Percentiles rank a stretch among this genome's conserved stretches.
Evolutionary conservation across 1,139 yeast genomes (phyloP).

Genomic region (Zhuliangozyma blackwelliae): DNA sequence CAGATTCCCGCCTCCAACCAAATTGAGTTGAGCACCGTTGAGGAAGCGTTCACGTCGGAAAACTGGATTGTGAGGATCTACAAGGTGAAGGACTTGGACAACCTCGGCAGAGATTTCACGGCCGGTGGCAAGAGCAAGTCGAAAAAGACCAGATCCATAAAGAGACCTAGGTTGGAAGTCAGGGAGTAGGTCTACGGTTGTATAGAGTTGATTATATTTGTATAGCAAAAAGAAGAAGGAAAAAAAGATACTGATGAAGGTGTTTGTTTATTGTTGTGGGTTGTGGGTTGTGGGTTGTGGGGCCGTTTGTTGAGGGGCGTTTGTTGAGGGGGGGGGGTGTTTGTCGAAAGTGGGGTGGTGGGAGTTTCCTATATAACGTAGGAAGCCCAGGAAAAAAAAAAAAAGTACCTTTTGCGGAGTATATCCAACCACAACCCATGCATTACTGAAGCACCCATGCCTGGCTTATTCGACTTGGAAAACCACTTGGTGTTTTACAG

Average conservation of each 20-base stretch:
- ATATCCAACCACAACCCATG: too few species aligned
- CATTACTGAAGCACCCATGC: constrained; percentile 11
- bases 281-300: too few species aligned
- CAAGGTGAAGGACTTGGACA: constrained; percentile 87
- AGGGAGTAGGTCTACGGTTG: constrained; percentile 26
- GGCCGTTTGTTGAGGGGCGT: too few species aligned
- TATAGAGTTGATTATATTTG: not conserved
- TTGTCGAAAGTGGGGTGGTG: too few species aligned
- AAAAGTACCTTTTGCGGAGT: too few species aligned
- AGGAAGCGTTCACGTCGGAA: constrained; percentile 92
- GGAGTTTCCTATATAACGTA: too few species aligned
- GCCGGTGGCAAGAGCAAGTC: constrained; percentile 6
- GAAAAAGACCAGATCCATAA: constrained; percentile 45
- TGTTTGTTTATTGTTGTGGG: too few species aligned
- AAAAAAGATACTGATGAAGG: too few species aligned
- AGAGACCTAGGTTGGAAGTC: constrained; percentile 52
- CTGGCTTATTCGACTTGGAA: constrained; percentile 46
- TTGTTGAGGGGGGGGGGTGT: too few species aligned
- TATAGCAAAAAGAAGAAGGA: too few species aligned
- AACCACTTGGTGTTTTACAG: constrained; percentile 79
- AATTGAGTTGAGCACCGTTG: constrained; percentile 70
- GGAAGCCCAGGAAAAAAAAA: too few species aligned
- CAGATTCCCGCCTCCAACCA: constrained; percentile 52
- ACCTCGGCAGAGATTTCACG: constrained; percentile 72
- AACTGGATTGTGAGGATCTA: constrained; percentile 96